These are phyloP conservation scores for Epichloe aotearoae DNA, from an alignment of 2,329 filamentous ascomycete species.

Conservation along the genomic window DNA sequence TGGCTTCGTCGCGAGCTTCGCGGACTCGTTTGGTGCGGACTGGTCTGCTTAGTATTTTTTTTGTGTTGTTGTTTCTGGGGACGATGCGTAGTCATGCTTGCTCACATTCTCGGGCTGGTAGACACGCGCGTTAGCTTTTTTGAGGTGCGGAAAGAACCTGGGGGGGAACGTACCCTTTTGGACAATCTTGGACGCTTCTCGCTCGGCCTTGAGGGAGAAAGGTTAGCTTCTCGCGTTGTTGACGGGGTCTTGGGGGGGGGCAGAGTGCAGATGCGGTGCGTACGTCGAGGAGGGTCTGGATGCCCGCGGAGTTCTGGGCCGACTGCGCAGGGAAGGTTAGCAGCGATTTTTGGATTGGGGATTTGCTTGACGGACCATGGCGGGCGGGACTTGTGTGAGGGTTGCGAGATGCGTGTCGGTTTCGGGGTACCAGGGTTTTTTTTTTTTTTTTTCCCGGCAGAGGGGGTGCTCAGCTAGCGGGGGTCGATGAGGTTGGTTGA, in stretches of 20 bases:
- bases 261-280: constrained; percentile 17
- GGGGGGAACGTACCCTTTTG: constrained; percentile 56
- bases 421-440: no score
- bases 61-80: neutral
- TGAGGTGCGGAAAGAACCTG: neutral
- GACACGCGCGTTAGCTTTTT: neutral
- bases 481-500: no score
- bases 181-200: constrained; percentile 97
- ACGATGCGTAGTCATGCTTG: constrained; percentile 5
- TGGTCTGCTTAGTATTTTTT: constrained; percentile 10
- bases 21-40: constrained; percentile 89
- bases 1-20: constrained; percentile 89
- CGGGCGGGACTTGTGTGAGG: neutral
- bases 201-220: constrained; percentile 59
- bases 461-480: no score
- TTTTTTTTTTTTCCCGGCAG: no score
- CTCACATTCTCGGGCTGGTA: constrained; percentile 75
- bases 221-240: constrained; percentile 2
- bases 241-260: neutral
- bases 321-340: constrained; percentile 44
- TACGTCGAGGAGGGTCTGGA: constrained; percentile 98
- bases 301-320: constrained; percentile 95
- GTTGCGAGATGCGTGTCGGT: neutral
- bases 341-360: neutral
- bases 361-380: constrained; percentile 5